Conservation (phyloP, 192 early-diverging fungal genomes). For the Coemansia aciculifera region DNA sequence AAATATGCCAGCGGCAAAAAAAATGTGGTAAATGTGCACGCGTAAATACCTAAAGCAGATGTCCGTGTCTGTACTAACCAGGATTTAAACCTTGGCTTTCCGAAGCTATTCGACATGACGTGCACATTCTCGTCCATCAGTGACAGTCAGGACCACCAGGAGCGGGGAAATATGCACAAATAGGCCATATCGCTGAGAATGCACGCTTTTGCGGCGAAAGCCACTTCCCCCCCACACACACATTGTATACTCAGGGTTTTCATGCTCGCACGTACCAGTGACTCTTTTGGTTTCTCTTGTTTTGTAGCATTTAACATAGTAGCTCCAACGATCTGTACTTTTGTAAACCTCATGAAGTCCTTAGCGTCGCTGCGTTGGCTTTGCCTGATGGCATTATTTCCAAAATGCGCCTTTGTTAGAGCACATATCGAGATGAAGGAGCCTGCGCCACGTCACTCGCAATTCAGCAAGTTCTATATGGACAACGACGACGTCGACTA, state of each 20-base stretch:
- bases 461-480: conserved; percentile 49
- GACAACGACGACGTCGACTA: conserved; percentile 53
- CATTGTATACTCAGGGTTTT: neutral
- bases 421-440: conserved; percentile 50
- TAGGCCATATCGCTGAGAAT: neutral
- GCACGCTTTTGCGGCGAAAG: neutral
- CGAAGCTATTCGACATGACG: neutral
- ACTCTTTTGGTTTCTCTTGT: neutral
- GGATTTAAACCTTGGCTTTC: neutral
- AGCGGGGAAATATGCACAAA: conserved; percentile 1
- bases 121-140: neutral
- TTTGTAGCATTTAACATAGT: neutral
- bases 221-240: neutral
- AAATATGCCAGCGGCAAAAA: too few relatives aligned
- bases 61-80: neutral
- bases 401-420: neutral
- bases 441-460: conserved; percentile 49
- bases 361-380: neutral
- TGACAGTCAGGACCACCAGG: neutral
- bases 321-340: neutral
- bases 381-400: neutral
- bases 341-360: neutral
- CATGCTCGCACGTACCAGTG: neutral
- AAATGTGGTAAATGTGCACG: too few relatives aligned
- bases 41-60: neutral